phyloP scores from a whole-genome alignment of 2,329 filamentous ascomycete species.

The Monosporascus sp. region DNA sequence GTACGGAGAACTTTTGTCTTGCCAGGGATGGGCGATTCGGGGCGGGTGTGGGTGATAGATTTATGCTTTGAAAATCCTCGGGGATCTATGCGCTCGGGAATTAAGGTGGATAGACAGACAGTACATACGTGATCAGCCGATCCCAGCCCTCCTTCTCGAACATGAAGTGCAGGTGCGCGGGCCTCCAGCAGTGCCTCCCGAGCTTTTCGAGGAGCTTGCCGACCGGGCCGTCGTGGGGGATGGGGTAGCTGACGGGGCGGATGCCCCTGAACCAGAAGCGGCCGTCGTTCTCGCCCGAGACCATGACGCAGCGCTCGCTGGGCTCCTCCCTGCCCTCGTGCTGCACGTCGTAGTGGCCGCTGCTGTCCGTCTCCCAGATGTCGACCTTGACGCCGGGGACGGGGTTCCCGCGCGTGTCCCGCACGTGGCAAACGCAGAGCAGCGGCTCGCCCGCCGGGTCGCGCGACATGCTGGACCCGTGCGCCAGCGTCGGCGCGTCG shows the following conservation, averaged over 20 bases:
- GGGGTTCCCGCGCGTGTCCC: constrained; percentile 58
- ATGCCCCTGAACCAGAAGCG: constrained; percentile 82
- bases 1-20: too few relatives aligned
- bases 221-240: constrained; percentile 79
- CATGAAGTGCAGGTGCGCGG: constrained; percentile 84
- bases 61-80: too few relatives aligned
- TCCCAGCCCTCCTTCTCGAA: constrained; percentile 76
- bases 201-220: constrained; percentile 62
- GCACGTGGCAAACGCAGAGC: constrained; percentile 68
- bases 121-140: constrained; percentile 62
- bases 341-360: constrained; percentile 80
- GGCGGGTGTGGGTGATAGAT: too few relatives aligned
- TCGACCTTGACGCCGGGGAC: constrained; percentile 66
- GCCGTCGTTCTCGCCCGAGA: constrained; percentile 60
- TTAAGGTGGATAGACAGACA: too few relatives aligned
- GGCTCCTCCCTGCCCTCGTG: constrained; percentile 56
- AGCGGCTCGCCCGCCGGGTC: constrained; percentile 66
- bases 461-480: constrained; percentile 60
- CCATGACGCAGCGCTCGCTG: constrained; percentile 68
- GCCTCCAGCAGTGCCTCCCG: constrained; percentile 71
- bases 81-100: too few relatives aligned
- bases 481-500: constrained; percentile 54
- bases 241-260: constrained; percentile 78
- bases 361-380: constrained; percentile 79
- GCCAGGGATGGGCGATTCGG: too few relatives aligned